Evolutionary conservation across 1,139 yeast species (phyloP), one percentile per base, ranked within the genome.

Genomic region (Pichia sp.): DNA sequence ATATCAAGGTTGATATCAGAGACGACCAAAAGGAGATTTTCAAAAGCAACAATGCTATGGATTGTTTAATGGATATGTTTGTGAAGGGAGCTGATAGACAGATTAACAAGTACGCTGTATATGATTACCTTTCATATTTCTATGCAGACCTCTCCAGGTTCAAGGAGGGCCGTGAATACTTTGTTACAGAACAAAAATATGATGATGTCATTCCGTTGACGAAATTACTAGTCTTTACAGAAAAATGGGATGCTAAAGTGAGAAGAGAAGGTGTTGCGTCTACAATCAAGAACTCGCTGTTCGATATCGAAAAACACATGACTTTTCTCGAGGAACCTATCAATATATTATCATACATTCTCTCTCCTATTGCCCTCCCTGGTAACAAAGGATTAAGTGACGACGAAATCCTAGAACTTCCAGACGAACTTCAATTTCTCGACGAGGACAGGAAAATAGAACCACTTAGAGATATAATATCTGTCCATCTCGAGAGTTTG

Each of bases 211-310:
- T 87, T 15, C 96, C 97, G 45, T 73, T 90, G 47, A 80, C 92
- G 26, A 89, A 90, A 67, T 70, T 93, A 38, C 75, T 90, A 57
- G 95, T 87, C 0, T 90, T 90, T 71, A 88, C 96, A 2, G 95
- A 88, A 66, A 83, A 84, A 64, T 84, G 84, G 64, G 92, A 85
- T 61, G 78, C 89, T 23, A 84, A 82, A 63, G 81, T 83, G 40
- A 83, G 98, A 74, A 80, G 98, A 70, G 92, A 87, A 68, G 98
- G 97, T 64, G 93, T 90, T 50, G 96, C 96, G 0, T 87, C 96
- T 2, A 88, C 97, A 5, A 87, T 93, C 62, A 93, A 93, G 67
- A 93, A 93, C 71, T 81, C 95, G 0, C 74, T 92, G 52, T 93
- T 93, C 66, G 97, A 92, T 67, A 76, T 89, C 3, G 80, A 84